Conservation (phyloP, 805 yeast species). For the Dipodascopsis uninucleata region DNA sequence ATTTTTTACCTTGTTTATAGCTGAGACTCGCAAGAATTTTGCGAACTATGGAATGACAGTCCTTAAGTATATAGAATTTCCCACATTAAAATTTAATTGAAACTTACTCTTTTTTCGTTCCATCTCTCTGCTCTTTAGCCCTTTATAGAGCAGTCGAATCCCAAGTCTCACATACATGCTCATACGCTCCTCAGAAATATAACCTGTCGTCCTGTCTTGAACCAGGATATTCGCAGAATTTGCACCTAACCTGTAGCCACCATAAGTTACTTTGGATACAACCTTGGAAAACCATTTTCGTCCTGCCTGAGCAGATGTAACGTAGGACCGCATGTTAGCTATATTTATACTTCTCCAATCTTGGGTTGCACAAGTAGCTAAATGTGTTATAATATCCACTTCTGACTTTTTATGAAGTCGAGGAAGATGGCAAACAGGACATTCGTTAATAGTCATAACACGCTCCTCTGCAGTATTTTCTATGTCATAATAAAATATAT, state of each 20-base stretch:
- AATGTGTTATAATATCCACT: conserved; percentile 74
- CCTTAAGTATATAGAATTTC: neutral
- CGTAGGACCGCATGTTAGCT: conserved; percentile 62
- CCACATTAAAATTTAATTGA: neutral
- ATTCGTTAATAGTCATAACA: conserved; percentile 59
- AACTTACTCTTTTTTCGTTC: conserved; percentile 46
- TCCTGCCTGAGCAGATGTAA: conserved; percentile 76
- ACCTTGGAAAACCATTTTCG: conserved; percentile 85
- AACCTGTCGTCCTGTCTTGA: conserved; percentile 86
- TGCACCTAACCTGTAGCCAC: conserved; percentile 78
- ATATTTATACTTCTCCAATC: conserved; percentile 70
- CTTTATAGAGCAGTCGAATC: conserved; percentile 75
- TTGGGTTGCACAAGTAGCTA: conserved; percentile 78
- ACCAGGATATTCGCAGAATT: conserved; percentile 92
- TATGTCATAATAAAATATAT: conserved; percentile 9
- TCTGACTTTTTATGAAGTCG: conserved; percentile 52
- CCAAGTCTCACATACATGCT: conserved; percentile 84
- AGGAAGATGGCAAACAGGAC: conserved; percentile 76
- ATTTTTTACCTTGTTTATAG: conserved; percentile 77
- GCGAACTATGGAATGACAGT: conserved; percentile 46
- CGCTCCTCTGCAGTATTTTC: conserved; percentile 34
- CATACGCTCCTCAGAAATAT: conserved; percentile 90
- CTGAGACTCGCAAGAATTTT: conserved; percentile 62
- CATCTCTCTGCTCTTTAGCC: conserved; percentile 54
- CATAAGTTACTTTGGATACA: conserved; percentile 79